Base-by-base conservation (phyloP, 345 rosid species). In the Cardamine resedifolia region DNA sequence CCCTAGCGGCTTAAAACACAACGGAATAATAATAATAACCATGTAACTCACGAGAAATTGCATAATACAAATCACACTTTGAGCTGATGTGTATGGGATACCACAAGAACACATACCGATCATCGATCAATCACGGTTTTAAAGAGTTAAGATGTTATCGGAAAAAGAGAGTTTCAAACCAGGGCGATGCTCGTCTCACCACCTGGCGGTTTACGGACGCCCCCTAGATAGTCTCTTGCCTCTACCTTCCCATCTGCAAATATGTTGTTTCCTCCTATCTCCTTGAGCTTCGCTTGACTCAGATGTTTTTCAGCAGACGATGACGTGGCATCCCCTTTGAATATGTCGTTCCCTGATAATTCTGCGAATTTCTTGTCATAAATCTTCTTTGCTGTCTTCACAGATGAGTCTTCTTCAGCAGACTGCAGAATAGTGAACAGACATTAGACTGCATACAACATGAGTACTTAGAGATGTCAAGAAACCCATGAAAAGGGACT, bases 121-220 rank as follows among this genome's bases (percentile, higher is more conserved):
- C 26, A 75, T 31, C n/a, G 16, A 23, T 18, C 21, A 76, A 69
- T 52, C 38, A 3, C 73, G 48, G 72, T 78, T 74, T 52, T 51
- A 78, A 51, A 34, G 66, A 55, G 82, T 81, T 77, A 87, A 75
- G 72, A 31, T 10, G 49, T 63, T 28, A 30, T 12, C 19, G 51
- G 66, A 70, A 81, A 23, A 75, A 53, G 24, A 77, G 20, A 41
- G 21, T 14, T 71, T 80, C 75, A 93, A 62, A 93, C 95, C 83
- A 94, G 78, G 19, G 98, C 91, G 53, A 94, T 91, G 89, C 88
- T 94, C 80, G 96, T 88, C 80, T 94, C 96, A 0, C 98, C 98
- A 0, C 98, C 98, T 1, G 98, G 98, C 20, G 98, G 98, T 80
- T 91, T 94, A 75, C 98, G 98, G 11, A 94, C 91, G 0, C 98